Base-by-base conservation (phyloP, 2,329 filamentous ascomycete genomes). In the Talaromyces amestolkiae region DNA sequence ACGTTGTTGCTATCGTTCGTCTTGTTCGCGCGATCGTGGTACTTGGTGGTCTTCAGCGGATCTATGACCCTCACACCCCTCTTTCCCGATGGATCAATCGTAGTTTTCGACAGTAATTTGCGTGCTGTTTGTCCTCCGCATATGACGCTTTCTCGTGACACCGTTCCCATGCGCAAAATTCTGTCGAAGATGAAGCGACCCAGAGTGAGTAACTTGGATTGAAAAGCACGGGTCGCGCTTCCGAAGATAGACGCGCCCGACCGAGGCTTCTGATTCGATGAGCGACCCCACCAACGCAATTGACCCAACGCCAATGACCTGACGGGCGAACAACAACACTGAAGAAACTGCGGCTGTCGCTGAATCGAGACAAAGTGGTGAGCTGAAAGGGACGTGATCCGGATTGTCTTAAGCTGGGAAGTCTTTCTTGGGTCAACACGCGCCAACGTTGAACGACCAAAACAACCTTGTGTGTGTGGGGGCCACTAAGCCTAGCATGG, bases 391-490 rank as follows among this genome's bases (percentile, higher is more conserved):
- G 19, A 15, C 4, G 45, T 17, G 13, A 3, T 22, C 10, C 2
- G 17, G 6, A 15, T 22, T 35, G n/a, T 56, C 15, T 22, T 15
- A 33, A 19, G 19, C 19, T 47, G 45, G 27, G 24, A 35, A 11
- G 51, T 35, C 27, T 27, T 19, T 54, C 51, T 54, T 54, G 51
- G 5, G 27, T 31, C 27, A 31, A 31, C 27, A 31, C 27, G 27
- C 27, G 27, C 27, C 27, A 31, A 31, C 27, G 4, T 31, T 31
- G 27, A 37, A 22, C 33, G 53, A 51, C 64, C 64, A 66, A 62
- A 63, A 66, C 64, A 66, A 66, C 54, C 43, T 33, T 31, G 64
- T 27, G 43, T 27, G 43, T 41, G 64, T 65, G 64, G 64, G 49
- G 58, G 6, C 45, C 2, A 8, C 53, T 66, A 66, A 22, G 15